Conservation (phyloP, 495 filamentous ascomycete species). For the Lepidopterella palustris region DNA sequence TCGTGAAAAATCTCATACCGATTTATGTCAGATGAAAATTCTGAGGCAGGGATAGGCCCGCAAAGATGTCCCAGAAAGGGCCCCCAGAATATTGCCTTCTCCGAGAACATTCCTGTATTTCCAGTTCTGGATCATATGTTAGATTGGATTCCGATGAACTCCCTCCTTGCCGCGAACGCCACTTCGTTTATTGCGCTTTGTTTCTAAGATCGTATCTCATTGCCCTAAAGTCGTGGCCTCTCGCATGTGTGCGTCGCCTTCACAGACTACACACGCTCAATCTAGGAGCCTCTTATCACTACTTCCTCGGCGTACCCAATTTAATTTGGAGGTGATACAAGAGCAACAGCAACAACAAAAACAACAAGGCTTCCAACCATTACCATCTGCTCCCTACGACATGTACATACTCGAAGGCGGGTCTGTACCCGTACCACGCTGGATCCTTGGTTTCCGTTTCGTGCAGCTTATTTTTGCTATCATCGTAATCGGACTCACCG, state of each 20-base stretch:
- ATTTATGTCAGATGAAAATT: too few species aligned
- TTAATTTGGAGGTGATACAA: neutral
- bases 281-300: neutral
- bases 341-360: too few species aligned
- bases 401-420: constrained; percentile 22
- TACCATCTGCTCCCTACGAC: neutral
- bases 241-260: neutral
- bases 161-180: neutral
- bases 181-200: neutral
- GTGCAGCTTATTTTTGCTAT: constrained; percentile 22
- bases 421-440: constrained; percentile 14
- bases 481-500: constrained; percentile 14
- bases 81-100: too few species aligned
- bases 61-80: too few species aligned
- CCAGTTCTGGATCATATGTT: neutral
- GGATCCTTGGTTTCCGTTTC: constrained; percentile 21
- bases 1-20: too few species aligned
- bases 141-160: neutral
- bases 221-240: neutral
- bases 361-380: too few species aligned
- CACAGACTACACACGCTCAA: neutral
- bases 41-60: too few species aligned
- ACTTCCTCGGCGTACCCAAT: neutral
- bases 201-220: neutral
- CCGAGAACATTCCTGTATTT: neutral